Evolutionary conservation across 176 grass and related monocot species (phyloP).

Genomic region (Triticum turgidum): DNA sequence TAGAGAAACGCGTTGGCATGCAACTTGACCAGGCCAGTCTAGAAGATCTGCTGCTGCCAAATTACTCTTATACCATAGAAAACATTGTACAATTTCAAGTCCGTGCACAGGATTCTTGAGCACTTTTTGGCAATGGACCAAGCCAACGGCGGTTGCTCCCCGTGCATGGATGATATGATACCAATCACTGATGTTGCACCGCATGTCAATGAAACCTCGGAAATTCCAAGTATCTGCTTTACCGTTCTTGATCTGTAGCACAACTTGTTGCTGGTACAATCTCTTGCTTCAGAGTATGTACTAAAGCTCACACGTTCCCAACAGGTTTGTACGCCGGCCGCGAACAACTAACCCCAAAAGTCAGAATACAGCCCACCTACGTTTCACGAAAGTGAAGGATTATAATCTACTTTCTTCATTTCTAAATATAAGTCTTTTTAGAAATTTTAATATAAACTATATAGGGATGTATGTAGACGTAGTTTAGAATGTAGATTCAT

Average conservation of each 20-base stretch:
- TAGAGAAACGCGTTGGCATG: constrained; percentile 75
- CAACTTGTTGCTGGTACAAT: not conserved
- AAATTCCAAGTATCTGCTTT: constrained; percentile 66
- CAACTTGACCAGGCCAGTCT: constrained; percentile 73
- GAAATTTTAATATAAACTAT: too few species aligned
- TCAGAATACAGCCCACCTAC: constrained; percentile 19
- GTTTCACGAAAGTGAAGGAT: too few species aligned
- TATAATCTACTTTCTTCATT: too few species aligned
- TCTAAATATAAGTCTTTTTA: too few species aligned
- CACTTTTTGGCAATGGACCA: too few species aligned
- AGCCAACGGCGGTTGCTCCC: constrained; percentile 31
- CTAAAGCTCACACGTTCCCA: not conserved
- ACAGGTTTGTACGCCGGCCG: not conserved
- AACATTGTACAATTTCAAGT: constrained; percentile 81
- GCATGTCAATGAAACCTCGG: constrained; percentile 66
- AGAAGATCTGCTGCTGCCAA: constrained; percentile 72
- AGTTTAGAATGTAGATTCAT: too few species aligned
- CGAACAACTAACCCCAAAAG: too few species aligned
- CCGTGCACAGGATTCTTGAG: constrained; percentile 59
- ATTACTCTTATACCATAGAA: constrained; percentile 87
- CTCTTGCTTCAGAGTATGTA: not conserved
- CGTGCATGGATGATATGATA: constrained; percentile 55
- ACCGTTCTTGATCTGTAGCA: not conserved
- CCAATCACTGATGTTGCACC: constrained; percentile 35
- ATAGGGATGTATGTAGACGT: too few species aligned